Evolutionary conservation across 176 grass and related monocot species (phyloP).

Genomic region (Tuctoria greenei): DNA sequence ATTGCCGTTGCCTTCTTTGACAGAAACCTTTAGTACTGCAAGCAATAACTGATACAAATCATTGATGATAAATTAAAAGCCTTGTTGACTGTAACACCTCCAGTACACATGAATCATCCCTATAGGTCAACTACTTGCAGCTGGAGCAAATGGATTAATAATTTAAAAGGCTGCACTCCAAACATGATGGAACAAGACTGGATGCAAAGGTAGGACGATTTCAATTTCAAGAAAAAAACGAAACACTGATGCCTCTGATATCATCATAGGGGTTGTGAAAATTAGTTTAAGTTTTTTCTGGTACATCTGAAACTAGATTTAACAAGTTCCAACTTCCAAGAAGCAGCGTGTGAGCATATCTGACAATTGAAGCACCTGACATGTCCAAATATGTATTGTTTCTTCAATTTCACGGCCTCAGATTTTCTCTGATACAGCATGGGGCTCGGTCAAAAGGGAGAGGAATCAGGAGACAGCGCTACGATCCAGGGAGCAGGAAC

Average conservation of each 20-base stretch:
- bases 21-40: slow-evolving; percentile 86
- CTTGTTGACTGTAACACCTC: neutral
- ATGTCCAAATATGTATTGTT: too few species aligned
- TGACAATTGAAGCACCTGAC: slow-evolving; percentile 1
- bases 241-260: neutral
- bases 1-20: slow-evolving; percentile 41
- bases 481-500: slow-evolving; percentile 33
- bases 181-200: neutral
- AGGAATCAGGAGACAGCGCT: neutral
- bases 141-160: neutral
- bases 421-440: slow-evolving; percentile 4
- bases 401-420: neutral
- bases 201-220: neutral
- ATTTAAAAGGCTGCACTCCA: neutral
- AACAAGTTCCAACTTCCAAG: neutral
- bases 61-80: slow-evolving; percentile 1
- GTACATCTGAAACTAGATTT: slow-evolving; percentile 7
- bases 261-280: neutral
- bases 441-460: neutral
- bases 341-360: too few species aligned
- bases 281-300: neutral
- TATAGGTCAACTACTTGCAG: slow-evolving; percentile 6
- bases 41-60: slow-evolving; percentile 19
- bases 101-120: slow-evolving; percentile 1
- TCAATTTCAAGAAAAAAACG: slow-evolving; percentile 1